phyloP scores from a whole-genome alignment of 352 stramenopile genomes.

The Globisporangium nagaii region DNA sequence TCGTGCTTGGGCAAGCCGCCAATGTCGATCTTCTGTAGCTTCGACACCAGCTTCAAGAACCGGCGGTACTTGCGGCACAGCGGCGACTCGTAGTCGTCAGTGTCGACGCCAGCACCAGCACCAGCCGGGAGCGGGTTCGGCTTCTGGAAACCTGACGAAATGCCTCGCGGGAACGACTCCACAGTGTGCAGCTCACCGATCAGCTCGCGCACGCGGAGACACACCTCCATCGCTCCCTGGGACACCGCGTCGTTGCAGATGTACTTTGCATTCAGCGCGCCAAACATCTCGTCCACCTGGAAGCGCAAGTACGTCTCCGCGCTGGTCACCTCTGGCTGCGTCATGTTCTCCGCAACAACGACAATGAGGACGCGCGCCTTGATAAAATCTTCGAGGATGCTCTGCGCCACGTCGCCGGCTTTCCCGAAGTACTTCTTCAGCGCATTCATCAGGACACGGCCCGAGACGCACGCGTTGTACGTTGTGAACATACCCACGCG shows the following conservation, averaged over 20 bases:
- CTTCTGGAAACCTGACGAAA: slow-evolving; percentile 57
- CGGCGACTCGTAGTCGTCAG: slow-evolving; percentile 47
- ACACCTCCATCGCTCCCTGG: slow-evolving; percentile 64
- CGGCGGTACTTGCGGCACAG: slow-evolving; percentile 61
- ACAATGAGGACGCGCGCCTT: slow-evolving; percentile 44
- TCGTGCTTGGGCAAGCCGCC: slow-evolving; percentile 72
- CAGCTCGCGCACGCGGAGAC: slow-evolving; percentile 53
- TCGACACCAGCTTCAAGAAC: slow-evolving; percentile 63
- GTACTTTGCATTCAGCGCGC: slow-evolving; percentile 79
- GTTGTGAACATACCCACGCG: slow-evolving; percentile 72
- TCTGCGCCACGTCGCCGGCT: slow-evolving; percentile 29
- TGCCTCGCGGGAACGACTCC: slow-evolving; percentile 60
- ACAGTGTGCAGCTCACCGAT: slow-evolving; percentile 64
- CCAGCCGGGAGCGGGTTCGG: slow-evolving; percentile 18
- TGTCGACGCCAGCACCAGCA: slow-evolving; percentile 12
- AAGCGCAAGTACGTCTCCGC: slow-evolving; percentile 70
- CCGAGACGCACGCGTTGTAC: slow-evolving; percentile 52
- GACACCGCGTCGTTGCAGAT: slow-evolving; percentile 38
- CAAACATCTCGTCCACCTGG: slow-evolving; percentile 81
- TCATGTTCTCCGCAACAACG: slow-evolving; percentile 45
- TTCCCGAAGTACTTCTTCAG: slow-evolving; percentile 63
- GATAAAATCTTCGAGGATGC: slow-evolving; percentile 38
- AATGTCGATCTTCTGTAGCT: slow-evolving; percentile 72
- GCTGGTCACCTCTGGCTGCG: slow-evolving; percentile 36
- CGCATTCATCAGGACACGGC: slow-evolving; percentile 36